These are phyloP conservation scores for Saccharomycopsis sp. DNA, from an alignment of 805 yeast genomes.

Conservation along the genomic window DNA sequence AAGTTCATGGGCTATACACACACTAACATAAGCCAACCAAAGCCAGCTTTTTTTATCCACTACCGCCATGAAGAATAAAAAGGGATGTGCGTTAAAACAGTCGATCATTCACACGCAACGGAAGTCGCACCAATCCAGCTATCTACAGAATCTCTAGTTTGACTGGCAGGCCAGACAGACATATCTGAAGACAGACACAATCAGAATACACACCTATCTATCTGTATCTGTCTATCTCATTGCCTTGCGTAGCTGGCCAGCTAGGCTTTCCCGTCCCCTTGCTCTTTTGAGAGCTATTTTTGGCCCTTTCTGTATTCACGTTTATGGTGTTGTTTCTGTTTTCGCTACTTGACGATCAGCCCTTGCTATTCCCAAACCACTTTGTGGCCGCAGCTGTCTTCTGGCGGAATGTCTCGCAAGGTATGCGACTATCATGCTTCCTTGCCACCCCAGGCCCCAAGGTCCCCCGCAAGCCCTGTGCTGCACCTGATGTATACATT, in stretches of 20 bases:
- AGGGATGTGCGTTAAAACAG: slow-evolving; percentile 1
- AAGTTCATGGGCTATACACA: not conserved
- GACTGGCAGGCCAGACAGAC: not conserved
- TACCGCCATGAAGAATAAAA: not conserved
- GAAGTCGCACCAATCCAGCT: not conserved
- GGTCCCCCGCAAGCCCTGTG: too few relatives aligned
- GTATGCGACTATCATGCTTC: too few relatives aligned
- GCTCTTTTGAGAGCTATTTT: too few relatives aligned
- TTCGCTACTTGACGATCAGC: not conserved
- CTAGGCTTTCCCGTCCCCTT: not conserved
- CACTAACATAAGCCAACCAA: not conserved
- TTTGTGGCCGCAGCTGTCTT: not conserved
- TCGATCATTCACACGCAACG: not conserved
- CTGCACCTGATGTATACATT: not conserved
- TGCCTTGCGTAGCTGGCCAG: not conserved
- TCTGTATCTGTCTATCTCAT: too few relatives aligned
- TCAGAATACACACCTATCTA: too few relatives aligned
- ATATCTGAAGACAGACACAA: not conserved
- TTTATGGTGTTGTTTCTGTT: not conserved
- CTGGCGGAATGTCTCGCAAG: too few relatives aligned
- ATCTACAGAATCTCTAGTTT: not conserved
- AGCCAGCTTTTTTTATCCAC: not conserved
- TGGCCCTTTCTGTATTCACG: too few relatives aligned
- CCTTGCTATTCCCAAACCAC: too few relatives aligned
- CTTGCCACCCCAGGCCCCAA: too few relatives aligned